Conservation (phyloP, 2,329 filamentous ascomycete species). For the Fusarium siculi region DNA sequence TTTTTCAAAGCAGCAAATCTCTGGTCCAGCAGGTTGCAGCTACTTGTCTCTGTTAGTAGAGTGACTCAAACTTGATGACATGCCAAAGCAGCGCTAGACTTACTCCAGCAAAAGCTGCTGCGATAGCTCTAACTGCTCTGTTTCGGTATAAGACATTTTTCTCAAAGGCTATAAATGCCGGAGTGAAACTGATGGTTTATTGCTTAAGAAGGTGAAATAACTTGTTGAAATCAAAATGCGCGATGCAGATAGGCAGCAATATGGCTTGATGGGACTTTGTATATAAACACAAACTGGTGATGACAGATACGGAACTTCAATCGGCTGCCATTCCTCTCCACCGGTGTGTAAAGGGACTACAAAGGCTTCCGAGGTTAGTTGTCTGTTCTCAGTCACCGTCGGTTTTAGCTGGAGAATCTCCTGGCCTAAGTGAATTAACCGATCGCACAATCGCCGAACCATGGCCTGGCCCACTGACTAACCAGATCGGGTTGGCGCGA, state of each 20-base stretch:
- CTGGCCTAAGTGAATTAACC: background rate
- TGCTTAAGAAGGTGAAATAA: accelerated
- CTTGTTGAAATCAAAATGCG: accelerated
- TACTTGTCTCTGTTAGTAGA: background rate
- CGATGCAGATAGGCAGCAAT: background rate
- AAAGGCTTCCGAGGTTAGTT: accelerated
- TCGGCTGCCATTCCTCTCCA: background rate
- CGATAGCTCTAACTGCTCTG: background rate
- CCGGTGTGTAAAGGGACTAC: accelerated
- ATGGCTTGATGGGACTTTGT: accelerated
- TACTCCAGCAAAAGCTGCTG: background rate
- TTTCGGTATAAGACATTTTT: background rate
- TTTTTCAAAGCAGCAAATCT: background rate
- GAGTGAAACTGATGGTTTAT: accelerated
- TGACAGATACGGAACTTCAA: accelerated
- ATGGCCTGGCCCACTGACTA: accelerated
- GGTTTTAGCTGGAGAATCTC: background rate
- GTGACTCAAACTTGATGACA: accelerated
- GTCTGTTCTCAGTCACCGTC: background rate
- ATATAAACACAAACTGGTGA: background rate
- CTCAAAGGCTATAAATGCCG: accelerated
- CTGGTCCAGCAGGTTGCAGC: background rate
- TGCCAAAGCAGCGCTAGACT: background rate
- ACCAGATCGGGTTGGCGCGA: accelerated
- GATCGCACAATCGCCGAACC: background rate